These are phyloP conservation scores for Scytalidium lignicola DNA, from an alignment of 2,329 filamentous ascomycete genomes.

Conservation along the genomic window DNA sequence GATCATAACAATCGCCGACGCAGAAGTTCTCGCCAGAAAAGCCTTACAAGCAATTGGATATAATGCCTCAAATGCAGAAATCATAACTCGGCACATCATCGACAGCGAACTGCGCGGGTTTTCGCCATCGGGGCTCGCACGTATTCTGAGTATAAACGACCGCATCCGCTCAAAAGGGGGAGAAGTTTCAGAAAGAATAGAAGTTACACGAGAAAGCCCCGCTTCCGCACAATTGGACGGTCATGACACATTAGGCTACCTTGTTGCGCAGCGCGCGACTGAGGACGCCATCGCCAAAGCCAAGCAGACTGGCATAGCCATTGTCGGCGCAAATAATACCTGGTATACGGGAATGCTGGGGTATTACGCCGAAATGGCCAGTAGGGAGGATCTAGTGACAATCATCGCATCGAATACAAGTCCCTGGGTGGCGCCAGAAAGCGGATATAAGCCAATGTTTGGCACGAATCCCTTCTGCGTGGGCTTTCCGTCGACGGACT, in stretches of 20 bases:
- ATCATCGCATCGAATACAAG: not conserved
- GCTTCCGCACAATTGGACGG: not conserved
- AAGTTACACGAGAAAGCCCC: not conserved
- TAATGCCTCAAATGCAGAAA: not conserved
- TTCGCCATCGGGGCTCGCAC: not conserved
- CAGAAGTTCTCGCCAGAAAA: not conserved
- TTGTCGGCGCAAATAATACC: not conserved
- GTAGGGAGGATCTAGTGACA: not conserved
- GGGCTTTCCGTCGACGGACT: not conserved
- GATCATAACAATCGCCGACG: not conserved
- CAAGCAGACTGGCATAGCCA: not conserved
- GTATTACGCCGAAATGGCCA: not conserved
- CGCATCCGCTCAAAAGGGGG: not conserved
- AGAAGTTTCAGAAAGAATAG: not conserved
- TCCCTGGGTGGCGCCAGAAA: not conserved
- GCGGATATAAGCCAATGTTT: not conserved
- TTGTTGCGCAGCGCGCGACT: not conserved
- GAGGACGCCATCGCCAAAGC: not conserved
- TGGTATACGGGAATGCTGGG: not conserved
- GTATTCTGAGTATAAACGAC: not conserved
- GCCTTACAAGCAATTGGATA: not conserved
- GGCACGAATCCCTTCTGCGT: not conserved
- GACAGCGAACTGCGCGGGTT: not conserved
- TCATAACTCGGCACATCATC: not conserved
- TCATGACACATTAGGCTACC: not conserved